These are phyloP conservation scores for Euphorbia celastroides DNA, from an alignment of 441 rosid genomes.

Conservation along the genomic window DNA sequence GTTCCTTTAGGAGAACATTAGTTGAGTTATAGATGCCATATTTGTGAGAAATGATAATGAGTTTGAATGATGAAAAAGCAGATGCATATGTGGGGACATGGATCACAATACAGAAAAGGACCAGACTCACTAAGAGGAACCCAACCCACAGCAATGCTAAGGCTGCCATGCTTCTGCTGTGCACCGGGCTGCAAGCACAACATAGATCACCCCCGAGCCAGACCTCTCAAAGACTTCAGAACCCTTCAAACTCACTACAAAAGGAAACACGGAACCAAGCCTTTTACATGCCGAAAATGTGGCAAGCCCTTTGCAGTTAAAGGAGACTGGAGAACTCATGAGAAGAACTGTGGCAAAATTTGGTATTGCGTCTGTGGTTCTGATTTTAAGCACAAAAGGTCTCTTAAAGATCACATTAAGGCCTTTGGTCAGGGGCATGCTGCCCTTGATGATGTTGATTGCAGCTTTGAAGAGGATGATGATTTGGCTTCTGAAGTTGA, in stretches of 20 bases:
- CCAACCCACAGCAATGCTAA: constrained; percentile 67
- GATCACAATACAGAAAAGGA: constrained; percentile 68
- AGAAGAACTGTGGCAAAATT: constrained; percentile 64
- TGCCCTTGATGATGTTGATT: constrained; percentile 24
- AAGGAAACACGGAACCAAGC: constrained; percentile 64
- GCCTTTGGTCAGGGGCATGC: constrained; percentile 59
- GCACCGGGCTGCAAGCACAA: constrained; percentile 53
- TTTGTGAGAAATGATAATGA: no score
- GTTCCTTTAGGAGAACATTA: neutral
- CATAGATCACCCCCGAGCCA: constrained; percentile 60
- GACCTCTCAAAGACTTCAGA: constrained; percentile 63
- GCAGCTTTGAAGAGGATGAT: constrained; percentile 37
- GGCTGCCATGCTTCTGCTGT: constrained; percentile 65
- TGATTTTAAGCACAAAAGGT: constrained; percentile 65
- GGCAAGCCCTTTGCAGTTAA: constrained; percentile 61
- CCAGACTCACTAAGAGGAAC: constrained; percentile 58
- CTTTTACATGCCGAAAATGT: constrained; percentile 59
- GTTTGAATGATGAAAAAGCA: constrained; percentile 3
- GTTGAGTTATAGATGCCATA: no score
- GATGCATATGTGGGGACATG: constrained; percentile 91
- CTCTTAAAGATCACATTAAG: constrained; percentile 56
- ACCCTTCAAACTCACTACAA: constrained; percentile 79
- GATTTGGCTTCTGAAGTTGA: constrained; percentile 47
- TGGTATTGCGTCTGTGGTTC: constrained; percentile 68
- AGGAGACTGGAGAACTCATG: constrained; percentile 81